These are phyloP conservation scores for Pseudocercospora eumusae DNA, from an alignment of 2,329 filamentous ascomycete species.

Conservation along the genomic window DNA sequence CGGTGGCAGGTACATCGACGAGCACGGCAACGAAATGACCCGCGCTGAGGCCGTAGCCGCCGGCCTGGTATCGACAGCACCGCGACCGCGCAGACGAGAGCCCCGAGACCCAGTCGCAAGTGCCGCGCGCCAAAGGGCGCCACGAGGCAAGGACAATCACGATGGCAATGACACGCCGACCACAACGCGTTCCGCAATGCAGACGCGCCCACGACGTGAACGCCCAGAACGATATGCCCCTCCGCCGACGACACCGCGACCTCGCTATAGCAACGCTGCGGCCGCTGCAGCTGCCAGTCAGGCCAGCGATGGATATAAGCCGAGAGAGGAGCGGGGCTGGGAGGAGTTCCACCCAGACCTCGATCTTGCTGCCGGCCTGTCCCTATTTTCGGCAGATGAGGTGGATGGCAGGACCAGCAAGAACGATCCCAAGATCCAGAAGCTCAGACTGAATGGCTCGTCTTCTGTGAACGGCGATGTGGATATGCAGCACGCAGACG, in stretches of 20 bases:
- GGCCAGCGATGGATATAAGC: slow-evolving; percentile 95
- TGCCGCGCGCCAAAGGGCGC: slow-evolving; percentile 10
- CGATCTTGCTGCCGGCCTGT: slow-evolving; percentile 79
- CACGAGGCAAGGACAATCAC: slow-evolving; percentile 16
- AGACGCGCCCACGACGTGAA: slow-evolving; percentile 35
- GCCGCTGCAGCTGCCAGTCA: slow-evolving; percentile 84
- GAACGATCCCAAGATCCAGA: slow-evolving; percentile 49
- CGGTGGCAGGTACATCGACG: slow-evolving; percentile 79
- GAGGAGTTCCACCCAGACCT: slow-evolving; percentile 96
- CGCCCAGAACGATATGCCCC: slow-evolving; percentile 36
- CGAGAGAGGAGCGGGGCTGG: slow-evolving; percentile 93
- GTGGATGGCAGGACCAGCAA: slow-evolving; percentile 67
- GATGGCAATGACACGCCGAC: slow-evolving; percentile 16
- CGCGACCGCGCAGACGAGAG: slow-evolving; percentile 4
- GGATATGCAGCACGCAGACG: slow-evolving; percentile 33
- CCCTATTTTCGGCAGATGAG: slow-evolving; percentile 77
- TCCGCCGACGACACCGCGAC: slow-evolving; percentile 54
- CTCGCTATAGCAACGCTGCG: slow-evolving; percentile 81
- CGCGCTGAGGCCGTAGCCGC: slow-evolving; percentile 44
- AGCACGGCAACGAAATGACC: slow-evolving; percentile 64
- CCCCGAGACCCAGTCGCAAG: slow-evolving; percentile 8
- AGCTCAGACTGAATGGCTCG: slow-evolving; percentile 25
- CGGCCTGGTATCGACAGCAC: slow-evolving; percentile 13
- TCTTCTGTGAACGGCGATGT: slow-evolving; percentile 30
- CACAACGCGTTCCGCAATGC: slow-evolving; percentile 31